Percentiles rank a stretch among this genome's conserved stretches.
Evolutionary conservation across 805 yeast genomes (phyloP).

Genomic region (Starmera quercuum): DNA sequence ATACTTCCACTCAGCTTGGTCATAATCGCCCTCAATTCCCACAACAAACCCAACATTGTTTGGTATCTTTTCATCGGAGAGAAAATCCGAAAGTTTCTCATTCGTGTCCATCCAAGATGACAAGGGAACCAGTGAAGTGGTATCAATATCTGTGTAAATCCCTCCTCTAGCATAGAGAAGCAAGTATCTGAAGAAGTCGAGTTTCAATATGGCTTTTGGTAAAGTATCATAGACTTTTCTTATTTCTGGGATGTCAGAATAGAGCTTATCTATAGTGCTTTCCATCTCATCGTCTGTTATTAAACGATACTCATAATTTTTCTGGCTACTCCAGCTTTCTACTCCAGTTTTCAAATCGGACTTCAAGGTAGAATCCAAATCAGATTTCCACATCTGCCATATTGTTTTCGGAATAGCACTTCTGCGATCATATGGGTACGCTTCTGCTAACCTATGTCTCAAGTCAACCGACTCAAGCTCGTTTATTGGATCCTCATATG

Average conservation of each 20-base stretch:
- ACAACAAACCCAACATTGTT: conserved; percentile 43
- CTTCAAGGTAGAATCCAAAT: conserved; percentile 19
- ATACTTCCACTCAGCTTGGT: conserved; percentile 42
- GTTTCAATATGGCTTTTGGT: conserved; percentile 40
- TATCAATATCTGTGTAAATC: conserved; percentile 51
- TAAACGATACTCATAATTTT: conserved; percentile 10
- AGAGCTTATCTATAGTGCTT: conserved; percentile 27
- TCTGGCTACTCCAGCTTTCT: conserved; percentile 12
- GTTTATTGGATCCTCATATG: no score
- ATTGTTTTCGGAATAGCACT: conserved; percentile 31
- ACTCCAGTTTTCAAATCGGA: conserved; percentile 12
- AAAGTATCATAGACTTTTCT: conserved; percentile 34
- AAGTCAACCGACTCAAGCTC: no score
- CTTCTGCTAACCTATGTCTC: conserved; percentile 6
- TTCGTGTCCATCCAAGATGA: conserved; percentile 55
- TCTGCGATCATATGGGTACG: conserved; percentile 10
- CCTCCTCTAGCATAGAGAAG: conserved; percentile 46
- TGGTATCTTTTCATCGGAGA: conserved; percentile 21
- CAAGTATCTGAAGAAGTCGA: conserved; percentile 46
- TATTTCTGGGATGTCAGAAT: conserved; percentile 39
- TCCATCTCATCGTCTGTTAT: conserved; percentile 36
- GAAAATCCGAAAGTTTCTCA: conserved; percentile 17
- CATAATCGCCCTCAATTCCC: conserved; percentile 43
- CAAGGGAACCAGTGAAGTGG: conserved; percentile 44
- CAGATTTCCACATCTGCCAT: conserved; percentile 43